Evolutionary conservation across 495 filamentous ascomycete genomes (phyloP), one percentile per base, ranked within the genome.

Genomic region (Viridothelium virens): DNA sequence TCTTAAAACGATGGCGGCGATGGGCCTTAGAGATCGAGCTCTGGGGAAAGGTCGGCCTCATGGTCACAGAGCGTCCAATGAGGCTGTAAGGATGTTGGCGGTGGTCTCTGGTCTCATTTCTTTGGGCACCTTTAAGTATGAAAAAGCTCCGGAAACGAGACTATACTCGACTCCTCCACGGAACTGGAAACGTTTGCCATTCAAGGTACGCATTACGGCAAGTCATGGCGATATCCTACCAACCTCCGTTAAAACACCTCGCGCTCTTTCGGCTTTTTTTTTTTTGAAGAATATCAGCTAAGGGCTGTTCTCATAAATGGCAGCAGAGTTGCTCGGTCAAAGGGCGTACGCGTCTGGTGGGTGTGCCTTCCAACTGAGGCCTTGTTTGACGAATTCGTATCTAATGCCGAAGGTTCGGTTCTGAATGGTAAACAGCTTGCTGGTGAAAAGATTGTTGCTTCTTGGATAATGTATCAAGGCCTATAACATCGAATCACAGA

Each of bases 121-220:
- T n/a, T 25, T 14, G 48, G 48, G 2, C 10, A 25, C 5, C 12
- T 53, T 53, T 25, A 53, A 11, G 9, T 53, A 53, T 18, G 48
- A 53, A n/a, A 16, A 14, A 14, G 18, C 18, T 53, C 48, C 48
- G 5, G 12, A 53, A 53, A 53, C 48, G 16, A 53, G n/a, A 53
- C n/a, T 53, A 5, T 53, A n/a, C 2, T 14, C 48, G 5, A 53
- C 11, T 53, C 10, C 48, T 25, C 48, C 48, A 53, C 11, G 5
- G 11, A 14, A 14, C 5, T 53, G 48, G 48, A 53, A 25, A 25
- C 48, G n/a, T 18, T 5, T 14, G 11, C 48, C n/a, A 25, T 53
- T 53, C 48, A 53, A n/a, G 48, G 48, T 2, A 53, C 48, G 48
- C n/a, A 53, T 53, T 14, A 53, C 48, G 48, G 18, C 48, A 53